Conservation (phyloP, 176 grass and related monocot species). For the Metroxylon sagu region DNA sequence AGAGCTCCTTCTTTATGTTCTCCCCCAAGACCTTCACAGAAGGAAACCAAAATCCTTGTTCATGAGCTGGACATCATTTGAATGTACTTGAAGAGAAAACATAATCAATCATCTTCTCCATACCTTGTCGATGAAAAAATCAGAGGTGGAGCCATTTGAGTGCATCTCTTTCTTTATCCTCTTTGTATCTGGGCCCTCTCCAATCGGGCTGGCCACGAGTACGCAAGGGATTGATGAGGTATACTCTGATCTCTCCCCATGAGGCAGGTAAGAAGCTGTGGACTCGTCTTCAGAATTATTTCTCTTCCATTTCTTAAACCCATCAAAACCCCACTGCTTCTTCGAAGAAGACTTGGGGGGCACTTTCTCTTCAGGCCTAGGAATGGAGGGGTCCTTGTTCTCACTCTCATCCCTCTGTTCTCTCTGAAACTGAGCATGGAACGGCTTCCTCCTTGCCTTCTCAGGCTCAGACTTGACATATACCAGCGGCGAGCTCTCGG, state of each 20-base stretch:
- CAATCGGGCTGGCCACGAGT: conserved; percentile 41
- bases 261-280: conserved; percentile 8
- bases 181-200: conserved; percentile 37
- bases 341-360: conserved; percentile 12
- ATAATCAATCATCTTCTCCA: background rate
- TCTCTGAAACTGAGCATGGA: conserved; percentile 33
- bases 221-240: conserved; percentile 37
- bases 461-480: conserved; percentile 25
- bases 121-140: conserved; percentile 54
- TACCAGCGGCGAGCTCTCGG: conserved; percentile 29
- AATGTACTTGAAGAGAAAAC: no score
- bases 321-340: conserved; percentile 72
- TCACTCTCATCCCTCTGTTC: conserved; percentile 31
- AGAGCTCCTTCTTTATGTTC: conserved; percentile 82
- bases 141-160: conserved; percentile 23
- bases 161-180: conserved; percentile 46
- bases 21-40: conserved; percentile 57
- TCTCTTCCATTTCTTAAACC: conserved; percentile 89
- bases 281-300: conserved; percentile 23
- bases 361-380: conserved; percentile 23
- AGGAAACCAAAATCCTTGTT: conserved; percentile 3
- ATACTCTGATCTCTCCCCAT: conserved; percentile 12
- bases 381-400: conserved; percentile 23
- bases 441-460: conserved; percentile 48
- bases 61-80: no score